Percentiles rank a stretch among this genome's conserved stretches.
phyloP scores from a whole-genome alignment of 2,329 filamentous ascomycete genomes.

The Apiospora arundinis region DNA sequence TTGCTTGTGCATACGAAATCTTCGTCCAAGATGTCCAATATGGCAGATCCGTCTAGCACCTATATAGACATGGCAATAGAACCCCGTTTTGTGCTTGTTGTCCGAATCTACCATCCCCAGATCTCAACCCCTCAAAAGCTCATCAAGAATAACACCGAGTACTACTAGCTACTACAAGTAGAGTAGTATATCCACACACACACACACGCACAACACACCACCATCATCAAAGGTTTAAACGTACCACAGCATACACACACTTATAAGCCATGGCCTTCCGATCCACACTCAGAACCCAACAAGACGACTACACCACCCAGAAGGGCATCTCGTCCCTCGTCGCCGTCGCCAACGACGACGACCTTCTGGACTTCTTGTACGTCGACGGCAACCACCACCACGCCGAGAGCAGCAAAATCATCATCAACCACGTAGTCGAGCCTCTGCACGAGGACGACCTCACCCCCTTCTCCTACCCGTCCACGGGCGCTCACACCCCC shows the following conservation, averaged over 20 bases:
- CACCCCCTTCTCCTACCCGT: conserved; percentile 29
- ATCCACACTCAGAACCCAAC: conserved; percentile 25
- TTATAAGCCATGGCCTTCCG: conserved; percentile 20
- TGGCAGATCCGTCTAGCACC: conserved; percentile 4
- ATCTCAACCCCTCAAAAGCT: background rate
- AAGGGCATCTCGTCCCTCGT: conserved; percentile 27
- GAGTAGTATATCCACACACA: background rate
- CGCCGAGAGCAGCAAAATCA: conserved; percentile 30
- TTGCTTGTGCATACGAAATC: background rate
- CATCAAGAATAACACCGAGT: conserved; percentile 14
- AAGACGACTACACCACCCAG: conserved; percentile 34
- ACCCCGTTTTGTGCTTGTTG: background rate
- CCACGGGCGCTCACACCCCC: conserved; percentile 28
- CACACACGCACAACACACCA: background rate
- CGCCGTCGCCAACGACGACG: conserved; percentile 41
- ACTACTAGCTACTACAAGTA: background rate
- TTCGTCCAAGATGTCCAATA: background rate
- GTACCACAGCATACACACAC: conserved; percentile 20
- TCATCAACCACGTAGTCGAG: conserved; percentile 33
- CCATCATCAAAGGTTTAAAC: conserved; percentile 19
- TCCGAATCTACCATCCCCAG: conserved; percentile 11
- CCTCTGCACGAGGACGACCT: conserved; percentile 24
- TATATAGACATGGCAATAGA: conserved; percentile 16
- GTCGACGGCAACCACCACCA: conserved; percentile 31
- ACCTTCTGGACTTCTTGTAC: conserved; percentile 39